These are phyloP conservation scores for Mallotus repandus DNA, from an alignment of 441 rosid genomes.

Conservation along the genomic window DNA sequence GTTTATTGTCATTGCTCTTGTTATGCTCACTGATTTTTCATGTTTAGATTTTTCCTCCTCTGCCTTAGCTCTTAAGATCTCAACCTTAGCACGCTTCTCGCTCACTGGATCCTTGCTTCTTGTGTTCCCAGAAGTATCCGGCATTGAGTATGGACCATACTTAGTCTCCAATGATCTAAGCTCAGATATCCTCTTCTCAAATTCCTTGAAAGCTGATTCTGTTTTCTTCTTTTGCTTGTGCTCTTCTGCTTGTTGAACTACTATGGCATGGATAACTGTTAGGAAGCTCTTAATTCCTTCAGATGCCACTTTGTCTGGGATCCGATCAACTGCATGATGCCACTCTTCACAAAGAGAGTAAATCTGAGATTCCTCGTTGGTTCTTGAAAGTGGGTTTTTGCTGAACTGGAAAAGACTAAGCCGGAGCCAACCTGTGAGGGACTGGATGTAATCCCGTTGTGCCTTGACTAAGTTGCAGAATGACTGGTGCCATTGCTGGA, in stretches of 20 bases:
- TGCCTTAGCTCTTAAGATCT: constrained; percentile 56
- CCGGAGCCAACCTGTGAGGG: constrained; percentile 87
- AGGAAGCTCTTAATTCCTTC: constrained; percentile 90
- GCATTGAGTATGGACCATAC: constrained; percentile 59
- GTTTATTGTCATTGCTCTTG: constrained; percentile 76
- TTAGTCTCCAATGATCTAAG: constrained; percentile 72
- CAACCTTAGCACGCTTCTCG: constrained; percentile 69
- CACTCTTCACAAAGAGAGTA: constrained; percentile 86
- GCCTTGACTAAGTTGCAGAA: constrained; percentile 76
- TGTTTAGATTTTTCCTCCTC: constrained; percentile 83
- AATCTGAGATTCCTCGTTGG: constrained; percentile 61
- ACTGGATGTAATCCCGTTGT: constrained; percentile 80
- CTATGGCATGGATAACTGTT: constrained; percentile 69
- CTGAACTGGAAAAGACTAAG: constrained; percentile 87
- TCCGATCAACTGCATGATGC: constrained; percentile 74
- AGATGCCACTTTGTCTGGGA: constrained; percentile 91
- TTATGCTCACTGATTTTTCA: constrained; percentile 66
- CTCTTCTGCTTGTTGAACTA: constrained; percentile 78
- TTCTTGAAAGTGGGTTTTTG: constrained; percentile 47
- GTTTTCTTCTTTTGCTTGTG: constrained; percentile 77
- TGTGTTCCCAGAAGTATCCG: constrained; percentile 35
- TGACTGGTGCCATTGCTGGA: constrained; percentile 89
- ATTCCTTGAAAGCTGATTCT: constrained; percentile 49
- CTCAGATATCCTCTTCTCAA: constrained; percentile 51
- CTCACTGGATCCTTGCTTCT: constrained; percentile 45